Evolutionary conservation across 2,329 filamentous ascomycete genomes (phyloP).

Genomic region (Leptographium radiaticola): DNA sequence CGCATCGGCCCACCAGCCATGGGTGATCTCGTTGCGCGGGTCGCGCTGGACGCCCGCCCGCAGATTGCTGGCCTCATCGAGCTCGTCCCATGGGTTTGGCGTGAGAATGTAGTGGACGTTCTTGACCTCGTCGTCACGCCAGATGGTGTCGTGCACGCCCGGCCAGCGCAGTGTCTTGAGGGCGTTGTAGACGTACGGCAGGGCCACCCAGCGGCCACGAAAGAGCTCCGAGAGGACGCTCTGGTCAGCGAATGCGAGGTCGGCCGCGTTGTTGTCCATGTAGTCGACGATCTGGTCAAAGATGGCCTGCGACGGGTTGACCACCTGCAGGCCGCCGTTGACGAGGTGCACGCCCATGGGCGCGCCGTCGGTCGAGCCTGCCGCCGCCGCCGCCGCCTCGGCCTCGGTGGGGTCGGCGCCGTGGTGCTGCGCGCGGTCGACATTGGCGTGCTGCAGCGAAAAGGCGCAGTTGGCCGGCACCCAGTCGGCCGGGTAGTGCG

Average conservation of each 20-base stretch:
- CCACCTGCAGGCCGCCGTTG: slow-evolving; percentile 45
- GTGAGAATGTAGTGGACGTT: slow-evolving; percentile 48
- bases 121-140: slow-evolving; percentile 44
- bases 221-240: slow-evolving; percentile 43
- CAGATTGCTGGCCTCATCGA: slow-evolving; percentile 29
- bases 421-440: slow-evolving; percentile 31
- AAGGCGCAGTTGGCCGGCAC: slow-evolving; percentile 43
- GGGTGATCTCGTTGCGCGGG: slow-evolving; percentile 30
- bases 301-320: slow-evolving; percentile 34
- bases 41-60: slow-evolving; percentile 15
- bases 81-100: slow-evolving; percentile 47
- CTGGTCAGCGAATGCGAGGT: slow-evolving; percentile 48
- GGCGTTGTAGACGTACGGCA: slow-evolving; percentile 50
- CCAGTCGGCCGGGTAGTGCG: slow-evolving; percentile 69
- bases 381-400: neutral
- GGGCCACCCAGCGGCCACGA: slow-evolving; percentile 38
- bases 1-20: slow-evolving; percentile 42
- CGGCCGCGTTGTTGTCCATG: slow-evolving; percentile 30
- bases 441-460: slow-evolving; percentile 26
- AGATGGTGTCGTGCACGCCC: slow-evolving; percentile 40
- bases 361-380: slow-evolving; percentile 5
- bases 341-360: slow-evolving; percentile 35
- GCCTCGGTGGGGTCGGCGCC: slow-evolving; percentile 26
- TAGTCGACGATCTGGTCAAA: slow-evolving; percentile 37
- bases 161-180: slow-evolving; percentile 42